Percentiles rank a stretch among this genome's conserved stretches.
Conservation (phyloP, 306 rosid genomes). For the Ziziphus jujuba region DNA sequence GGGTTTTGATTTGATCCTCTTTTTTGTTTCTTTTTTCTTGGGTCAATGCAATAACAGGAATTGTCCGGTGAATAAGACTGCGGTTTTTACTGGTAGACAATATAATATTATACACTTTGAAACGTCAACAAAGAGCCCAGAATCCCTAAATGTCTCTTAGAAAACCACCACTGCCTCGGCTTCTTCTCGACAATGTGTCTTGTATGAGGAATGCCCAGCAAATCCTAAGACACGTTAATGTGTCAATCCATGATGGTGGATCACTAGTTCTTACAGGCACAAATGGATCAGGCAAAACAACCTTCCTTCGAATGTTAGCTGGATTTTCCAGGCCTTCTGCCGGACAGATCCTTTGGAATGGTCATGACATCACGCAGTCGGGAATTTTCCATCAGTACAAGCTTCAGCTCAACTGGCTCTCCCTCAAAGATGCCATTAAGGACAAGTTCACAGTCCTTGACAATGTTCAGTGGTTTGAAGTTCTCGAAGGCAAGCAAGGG, state of each 20-base stretch:
- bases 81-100: too few relatives aligned
- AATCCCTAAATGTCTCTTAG: constrained; percentile 43
- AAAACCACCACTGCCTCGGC: constrained; percentile 64
- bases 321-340: constrained; percentile 88
- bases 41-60: too few relatives aligned
- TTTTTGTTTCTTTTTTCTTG: too few relatives aligned
- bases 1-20: too few relatives aligned
- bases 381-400: constrained; percentile 82
- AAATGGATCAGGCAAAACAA: constrained; percentile 88
- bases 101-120: too few relatives aligned
- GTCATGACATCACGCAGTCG: constrained; percentile 69
- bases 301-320: constrained; percentile 84
- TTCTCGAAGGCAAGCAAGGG: constrained; percentile 78
- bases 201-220: constrained; percentile 96
- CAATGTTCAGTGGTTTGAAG: constrained; percentile 75
- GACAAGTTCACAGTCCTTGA: constrained; percentile 54
- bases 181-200: constrained; percentile 71
- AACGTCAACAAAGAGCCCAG: too few relatives aligned
- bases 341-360: constrained; percentile 86
- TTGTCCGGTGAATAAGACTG: too few relatives aligned
- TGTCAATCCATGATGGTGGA: constrained; percentile 74
- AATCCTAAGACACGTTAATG: constrained; percentile 69
- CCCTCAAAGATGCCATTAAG: constrained; percentile 68
- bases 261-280: constrained; percentile 76
- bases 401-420: constrained; percentile 90